Conservation (phyloP, 768 basidiomycete species). For the Boletus subparvulus region DNA sequence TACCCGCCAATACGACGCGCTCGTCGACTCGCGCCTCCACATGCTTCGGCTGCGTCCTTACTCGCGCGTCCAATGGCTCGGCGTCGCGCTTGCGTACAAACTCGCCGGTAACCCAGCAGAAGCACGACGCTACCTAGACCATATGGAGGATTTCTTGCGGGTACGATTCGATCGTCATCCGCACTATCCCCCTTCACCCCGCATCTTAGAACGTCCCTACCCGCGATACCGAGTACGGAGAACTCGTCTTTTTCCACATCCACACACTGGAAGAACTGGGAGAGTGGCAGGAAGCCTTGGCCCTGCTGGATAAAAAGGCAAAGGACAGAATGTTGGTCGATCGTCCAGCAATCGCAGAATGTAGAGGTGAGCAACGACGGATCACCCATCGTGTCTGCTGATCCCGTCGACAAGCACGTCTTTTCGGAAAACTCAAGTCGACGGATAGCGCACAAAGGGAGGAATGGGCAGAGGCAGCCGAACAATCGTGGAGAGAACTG, state of each 20-base stretch:
- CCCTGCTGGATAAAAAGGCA: slow-evolving; percentile 60
- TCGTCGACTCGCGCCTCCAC: slow-evolving; percentile 80
- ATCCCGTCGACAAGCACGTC: slow-evolving; percentile 54
- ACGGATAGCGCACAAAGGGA: slow-evolving; percentile 8
- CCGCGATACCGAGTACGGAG: slow-evolving; percentile 82
- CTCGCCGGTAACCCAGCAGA: slow-evolving; percentile 72
- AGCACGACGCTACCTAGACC: slow-evolving; percentile 69
- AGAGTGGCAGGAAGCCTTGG: slow-evolving; percentile 57
- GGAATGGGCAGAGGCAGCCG: slow-evolving; percentile 62
- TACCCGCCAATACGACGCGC: slow-evolving; percentile 71
- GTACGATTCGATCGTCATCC: slow-evolving; percentile 32
- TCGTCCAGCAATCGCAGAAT: slow-evolving; percentile 64
- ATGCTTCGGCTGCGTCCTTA: slow-evolving; percentile 80
- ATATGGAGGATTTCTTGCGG: slow-evolving; percentile 71
- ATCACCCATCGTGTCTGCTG: neutral
- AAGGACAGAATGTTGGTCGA: slow-evolving; percentile 71
- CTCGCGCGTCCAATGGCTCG: slow-evolving; percentile 86
- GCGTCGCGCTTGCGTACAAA: slow-evolving; percentile 84
- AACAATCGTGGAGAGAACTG: slow-evolving; percentile 75
- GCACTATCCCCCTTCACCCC: slow-evolving; percentile 7
- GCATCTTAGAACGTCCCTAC: slow-evolving; percentile 63
- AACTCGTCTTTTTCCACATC: slow-evolving; percentile 77
- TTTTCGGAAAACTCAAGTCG: slow-evolving; percentile 59
- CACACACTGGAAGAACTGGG: slow-evolving; percentile 71
- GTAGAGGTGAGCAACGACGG: slow-evolving; percentile 48